Evolutionary conservation across 306 rosid species (phyloP).

Genomic region (Medicago truncatula): MtrunA17r5.0-ANR NC_053046.1:40325501-40326000

Average conservation of each 20-base stretch:
- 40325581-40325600: not conserved
- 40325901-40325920: too few species aligned
- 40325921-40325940: too few species aligned
- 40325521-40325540: not conserved
- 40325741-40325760: not conserved
- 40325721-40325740: not conserved
- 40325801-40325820: too few species aligned
- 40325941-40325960: too few species aligned
- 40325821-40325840: too few species aligned
- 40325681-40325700: not conserved
- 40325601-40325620: not conserved
- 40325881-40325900: too few species aligned
- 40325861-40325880: too few species aligned
- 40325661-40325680: not conserved
- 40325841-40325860: too few species aligned
- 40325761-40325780: too few species aligned
- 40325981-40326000: too few species aligned
- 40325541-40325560: not conserved
- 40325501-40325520: conserved; percentile 30
- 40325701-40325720: not conserved
- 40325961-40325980: too few species aligned
- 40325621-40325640: not conserved
- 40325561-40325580: not conserved
- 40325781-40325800: too few species aligned
- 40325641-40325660: not conserved